Base-by-base conservation (phyloP, 129 eudicot species). In the Glebionis coronaria region DNA sequence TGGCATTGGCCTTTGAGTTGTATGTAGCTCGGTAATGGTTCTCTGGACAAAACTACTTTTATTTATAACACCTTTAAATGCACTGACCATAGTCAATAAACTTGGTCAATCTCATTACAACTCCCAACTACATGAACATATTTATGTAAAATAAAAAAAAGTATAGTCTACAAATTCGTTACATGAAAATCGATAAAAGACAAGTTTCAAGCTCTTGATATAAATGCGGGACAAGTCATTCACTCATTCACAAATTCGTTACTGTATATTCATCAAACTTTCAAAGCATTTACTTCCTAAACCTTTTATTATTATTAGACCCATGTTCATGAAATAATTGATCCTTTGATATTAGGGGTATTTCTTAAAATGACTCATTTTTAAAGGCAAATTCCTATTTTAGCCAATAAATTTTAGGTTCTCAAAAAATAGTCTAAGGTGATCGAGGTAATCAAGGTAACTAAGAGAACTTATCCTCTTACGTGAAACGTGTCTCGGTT, bases 41-140 rank as follows among this genome's bases (percentile, higher is more conserved):
- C 64, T 51, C 56, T 40, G 71, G 42, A 16, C 57, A 53, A 40
- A 12, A 63, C 70, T 51, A 67, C 31, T 57, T 71, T 23, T 20
- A 51, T 62, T 72, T 63, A 72, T 51, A 63, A 31, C 77, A 14
- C 44, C 31, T 52, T 40, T 73, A 42, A 73, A 63, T 63, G 71
- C 71, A 42, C 64, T 72, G 70, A 72, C 64, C 55, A 52, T 11
- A 63, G 77, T 63, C 64, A 73, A 61, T 70, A 46, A 62, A 27
- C 47, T 73, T 19, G 5, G 64, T 73, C 71, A 73, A 62, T 38
- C 77, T 20, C 44, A 69, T n/a, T 23, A 23, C 67, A 61, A 14
- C 69, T 46, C 29, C 63, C 51, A 70, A 40, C 61, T 61, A 49
- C 45, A 56, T 56, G 14, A 42, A 42, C 65, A 56, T 44, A 42